Evolutionary conservation across 352 stramenopile species (phyloP).

Genomic region (Phytophthora agathidicida): DNA sequence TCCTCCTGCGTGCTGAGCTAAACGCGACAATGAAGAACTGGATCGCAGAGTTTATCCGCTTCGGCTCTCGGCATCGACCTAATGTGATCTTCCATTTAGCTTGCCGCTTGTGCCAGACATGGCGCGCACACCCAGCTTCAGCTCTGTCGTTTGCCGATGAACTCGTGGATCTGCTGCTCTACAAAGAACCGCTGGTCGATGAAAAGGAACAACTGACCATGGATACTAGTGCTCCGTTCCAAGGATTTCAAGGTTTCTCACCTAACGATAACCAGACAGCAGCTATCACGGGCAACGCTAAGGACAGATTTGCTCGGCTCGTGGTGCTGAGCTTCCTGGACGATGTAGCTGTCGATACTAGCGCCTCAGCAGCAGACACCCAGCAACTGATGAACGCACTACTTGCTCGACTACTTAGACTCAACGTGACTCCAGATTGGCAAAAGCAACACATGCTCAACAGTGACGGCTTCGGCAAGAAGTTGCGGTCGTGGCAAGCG

Average conservation of each 20-base stretch:
- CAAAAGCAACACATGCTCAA: slow-evolving; percentile 88
- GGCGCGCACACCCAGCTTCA: slow-evolving; percentile 53
- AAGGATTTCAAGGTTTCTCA: slow-evolving; percentile 31
- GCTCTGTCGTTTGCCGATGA: slow-evolving; percentile 67
- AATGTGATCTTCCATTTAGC: slow-evolving; percentile 84
- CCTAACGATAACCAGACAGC: slow-evolving; percentile 15
- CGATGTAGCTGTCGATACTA: slow-evolving; percentile 46
- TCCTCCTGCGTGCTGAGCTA: slow-evolving; percentile 42
- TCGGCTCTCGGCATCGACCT: slow-evolving; percentile 63
- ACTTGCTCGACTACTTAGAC: slow-evolving; percentile 44
- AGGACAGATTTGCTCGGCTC: slow-evolving; percentile 75
- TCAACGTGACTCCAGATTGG: slow-evolving; percentile 68
- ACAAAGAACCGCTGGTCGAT: slow-evolving; percentile 80
- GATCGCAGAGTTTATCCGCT: slow-evolving; percentile 56
- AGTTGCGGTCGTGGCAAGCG: slow-evolving; percentile 81
- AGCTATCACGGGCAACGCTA: slow-evolving; percentile 39
- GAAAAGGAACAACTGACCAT: slow-evolving; percentile 57
- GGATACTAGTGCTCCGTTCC: slow-evolving; percentile 17
- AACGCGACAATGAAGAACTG: slow-evolving; percentile 59
- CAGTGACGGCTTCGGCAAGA: slow-evolving; percentile 79
- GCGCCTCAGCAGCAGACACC: slow-evolving; percentile 3
- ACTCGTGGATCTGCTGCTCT: slow-evolving; percentile 72
- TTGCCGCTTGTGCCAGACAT: slow-evolving; percentile 70
- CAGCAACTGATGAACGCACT: slow-evolving; percentile 46
- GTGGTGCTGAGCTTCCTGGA: slow-evolving; percentile 72